These are phyloP conservation scores for Phytophthora agathidicida DNA, from an alignment of 352 stramenopile species.

Conservation along the genomic window DNA sequence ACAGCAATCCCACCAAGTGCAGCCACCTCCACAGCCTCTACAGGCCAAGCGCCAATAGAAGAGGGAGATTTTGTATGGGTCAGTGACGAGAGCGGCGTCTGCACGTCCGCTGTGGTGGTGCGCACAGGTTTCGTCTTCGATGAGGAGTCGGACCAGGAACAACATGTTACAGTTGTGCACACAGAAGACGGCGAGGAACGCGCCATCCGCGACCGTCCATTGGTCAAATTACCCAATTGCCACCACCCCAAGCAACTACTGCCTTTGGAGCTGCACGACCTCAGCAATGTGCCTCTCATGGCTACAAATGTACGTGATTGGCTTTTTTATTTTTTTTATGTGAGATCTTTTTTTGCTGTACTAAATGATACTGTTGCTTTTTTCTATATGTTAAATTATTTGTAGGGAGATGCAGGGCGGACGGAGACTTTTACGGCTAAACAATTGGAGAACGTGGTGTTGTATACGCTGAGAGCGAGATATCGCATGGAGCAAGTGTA, in stretches of 20 bases:
- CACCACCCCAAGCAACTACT: constrained; percentile 75
- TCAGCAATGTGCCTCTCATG: constrained; percentile 74
- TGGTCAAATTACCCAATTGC: constrained; percentile 59
- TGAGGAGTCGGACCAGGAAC: constrained; percentile 61
- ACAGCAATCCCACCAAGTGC: too few species aligned
- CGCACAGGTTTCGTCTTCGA: constrained; percentile 68
- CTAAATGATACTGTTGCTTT: neutral
- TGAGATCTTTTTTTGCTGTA: neutral
- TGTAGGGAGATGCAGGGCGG: constrained; percentile 54
- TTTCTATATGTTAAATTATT: constrained; percentile 4
- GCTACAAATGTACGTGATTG: constrained; percentile 51
- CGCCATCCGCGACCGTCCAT: constrained; percentile 60
- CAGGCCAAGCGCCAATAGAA: constrained; percentile 48
- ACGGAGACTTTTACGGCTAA: constrained; percentile 65
- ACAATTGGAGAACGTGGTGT: constrained; percentile 74
- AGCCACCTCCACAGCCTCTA: neutral
- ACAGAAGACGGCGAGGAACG: constrained; percentile 85
- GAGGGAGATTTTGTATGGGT: constrained; percentile 80
- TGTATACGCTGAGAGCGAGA: constrained; percentile 75
- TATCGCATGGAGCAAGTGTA: constrained; percentile 87
- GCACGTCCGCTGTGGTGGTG: constrained; percentile 63
- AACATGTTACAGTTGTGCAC: constrained; percentile 78
- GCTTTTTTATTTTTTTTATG: neutral
- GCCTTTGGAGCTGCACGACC: constrained; percentile 61
- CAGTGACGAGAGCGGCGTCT: constrained; percentile 54